phyloP scores from a whole-genome alignment of 345 rosid species.

The Eutrema heterophyllum region DNA sequence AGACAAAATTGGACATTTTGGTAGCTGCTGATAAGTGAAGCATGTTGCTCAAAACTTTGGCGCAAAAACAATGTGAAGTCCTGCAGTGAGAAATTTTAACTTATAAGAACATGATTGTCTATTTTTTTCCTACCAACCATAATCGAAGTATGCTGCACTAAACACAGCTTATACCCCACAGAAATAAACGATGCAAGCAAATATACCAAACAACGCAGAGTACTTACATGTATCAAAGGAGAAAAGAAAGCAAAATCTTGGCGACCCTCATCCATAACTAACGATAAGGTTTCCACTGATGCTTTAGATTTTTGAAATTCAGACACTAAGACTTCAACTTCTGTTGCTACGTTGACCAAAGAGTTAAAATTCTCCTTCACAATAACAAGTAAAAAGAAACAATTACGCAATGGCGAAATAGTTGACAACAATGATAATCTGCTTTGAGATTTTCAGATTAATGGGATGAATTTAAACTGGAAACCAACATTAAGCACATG shows the following conservation, averaged over 20 bases:
- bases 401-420: conserved; percentile 1
- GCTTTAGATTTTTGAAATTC: conserved; percentile 48
- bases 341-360: conserved; percentile 41
- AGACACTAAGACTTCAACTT: conserved; percentile 46
- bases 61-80: conserved; percentile 48
- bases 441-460: conserved; percentile 2
- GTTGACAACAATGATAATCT: conserved; percentile 1
- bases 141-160: neutral
- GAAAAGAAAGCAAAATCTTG: conserved; percentile 42
- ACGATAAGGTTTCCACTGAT: conserved; percentile 40
- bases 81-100: conserved; percentile 36
- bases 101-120: neutral
- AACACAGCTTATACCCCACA: conserved; percentile 1
- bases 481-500: conserved; percentile 37
- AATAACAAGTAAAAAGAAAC: conserved; percentile 8
- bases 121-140: neutral
- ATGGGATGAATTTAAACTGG: neutral
- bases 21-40: conserved; percentile 36
- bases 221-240: conserved; percentile 55
- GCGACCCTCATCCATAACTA: conserved; percentile 57
- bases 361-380: conserved; percentile 36
- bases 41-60: conserved; percentile 47
- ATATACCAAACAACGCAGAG: neutral
- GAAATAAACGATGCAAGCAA: neutral
- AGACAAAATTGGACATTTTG: conserved; percentile 35